phyloP scores from a whole-genome alignment of 306 rosid species.

The Dalbergia cochinchinensis region DNA sequence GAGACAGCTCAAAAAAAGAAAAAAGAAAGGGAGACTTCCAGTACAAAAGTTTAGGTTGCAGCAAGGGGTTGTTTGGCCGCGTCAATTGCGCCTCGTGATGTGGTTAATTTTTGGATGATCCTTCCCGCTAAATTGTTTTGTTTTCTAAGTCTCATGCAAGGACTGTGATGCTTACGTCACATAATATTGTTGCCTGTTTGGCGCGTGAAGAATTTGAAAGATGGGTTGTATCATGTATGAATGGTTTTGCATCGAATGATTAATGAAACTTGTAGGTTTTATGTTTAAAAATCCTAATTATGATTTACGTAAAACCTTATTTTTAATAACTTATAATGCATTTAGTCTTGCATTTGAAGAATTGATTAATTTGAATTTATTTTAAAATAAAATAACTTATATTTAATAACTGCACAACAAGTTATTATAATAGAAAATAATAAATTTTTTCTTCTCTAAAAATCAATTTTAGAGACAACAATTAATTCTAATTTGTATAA shows the following conservation, averaged over 20 bases:
- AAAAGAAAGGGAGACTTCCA: too few species aligned
- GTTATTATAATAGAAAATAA: too few species aligned
- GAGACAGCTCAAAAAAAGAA: not conserved
- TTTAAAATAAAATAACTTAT: too few species aligned
- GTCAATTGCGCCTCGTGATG: conserved; percentile 60
- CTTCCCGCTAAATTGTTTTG: conserved; percentile 31
- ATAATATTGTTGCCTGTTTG: not conserved
- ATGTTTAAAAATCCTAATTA: too few species aligned
- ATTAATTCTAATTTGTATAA: too few species aligned
- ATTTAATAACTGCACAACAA: too few species aligned
- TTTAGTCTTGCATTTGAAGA: too few species aligned
- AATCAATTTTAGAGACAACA: too few species aligned
- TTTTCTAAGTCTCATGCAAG: not conserved
- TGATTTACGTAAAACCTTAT: too few species aligned
- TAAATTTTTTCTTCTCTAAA: too few species aligned
- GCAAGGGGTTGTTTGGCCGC: conserved; percentile 41
- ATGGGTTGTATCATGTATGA: not conserved
- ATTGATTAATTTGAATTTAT: too few species aligned
- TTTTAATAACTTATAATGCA: too few species aligned
- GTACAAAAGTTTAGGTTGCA: not conserved
- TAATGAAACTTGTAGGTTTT: not conserved
- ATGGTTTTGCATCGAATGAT: not conserved
- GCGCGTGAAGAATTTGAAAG: not conserved
- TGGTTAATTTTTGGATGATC: conserved; percentile 35
- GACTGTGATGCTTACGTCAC: not conserved